phyloP scores from a whole-genome alignment of 257 asterid species.

The Solanum rostratum region DNA sequence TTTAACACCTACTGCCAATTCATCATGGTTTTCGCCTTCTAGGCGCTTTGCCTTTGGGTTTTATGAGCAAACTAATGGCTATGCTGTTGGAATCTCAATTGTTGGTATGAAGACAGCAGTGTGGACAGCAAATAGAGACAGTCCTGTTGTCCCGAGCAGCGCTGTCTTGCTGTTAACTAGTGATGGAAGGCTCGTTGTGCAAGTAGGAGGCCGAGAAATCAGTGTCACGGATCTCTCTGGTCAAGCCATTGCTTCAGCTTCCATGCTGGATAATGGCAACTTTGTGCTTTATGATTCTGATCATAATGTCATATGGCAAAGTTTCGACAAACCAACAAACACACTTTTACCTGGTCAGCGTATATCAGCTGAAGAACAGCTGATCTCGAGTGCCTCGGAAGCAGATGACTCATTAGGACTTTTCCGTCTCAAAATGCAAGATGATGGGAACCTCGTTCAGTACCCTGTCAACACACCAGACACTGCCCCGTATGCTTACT shows the following conservation, averaged over 20 bases:
- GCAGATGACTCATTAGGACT: constrained; percentile 10
- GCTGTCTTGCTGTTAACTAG: constrained; percentile 5
- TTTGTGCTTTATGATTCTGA: constrained; percentile 27
- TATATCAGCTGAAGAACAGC: constrained; percentile 1
- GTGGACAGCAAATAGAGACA: constrained; percentile 22
- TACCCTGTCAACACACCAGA: constrained; percentile 14
- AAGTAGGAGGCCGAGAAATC: background rate
- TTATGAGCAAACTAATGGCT: constrained; percentile 1
- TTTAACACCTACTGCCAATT: constrained; percentile 19
- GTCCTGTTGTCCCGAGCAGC: constrained; percentile 3
- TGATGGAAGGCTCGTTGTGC: constrained; percentile 28
- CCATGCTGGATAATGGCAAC: constrained; percentile 46
- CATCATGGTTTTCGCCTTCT: constrained; percentile 15
- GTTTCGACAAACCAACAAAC: constrained; percentile 40
- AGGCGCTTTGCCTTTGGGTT: constrained; percentile 18
- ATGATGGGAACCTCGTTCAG: constrained; percentile 41
- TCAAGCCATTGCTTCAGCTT: constrained; percentile 12
- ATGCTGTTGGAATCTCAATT: constrained; percentile 8
- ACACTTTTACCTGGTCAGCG: constrained; percentile 31
- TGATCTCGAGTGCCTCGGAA: constrained; percentile 32
- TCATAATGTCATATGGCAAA: constrained; percentile 31
- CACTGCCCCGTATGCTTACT: constrained; percentile 10
- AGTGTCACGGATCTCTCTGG: background rate
- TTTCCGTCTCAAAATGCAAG: constrained; percentile 33
- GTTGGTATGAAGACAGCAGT: constrained; percentile 12